Conservation (phyloP, 441 rosid genomes). For the Kokia cookei region DNA sequence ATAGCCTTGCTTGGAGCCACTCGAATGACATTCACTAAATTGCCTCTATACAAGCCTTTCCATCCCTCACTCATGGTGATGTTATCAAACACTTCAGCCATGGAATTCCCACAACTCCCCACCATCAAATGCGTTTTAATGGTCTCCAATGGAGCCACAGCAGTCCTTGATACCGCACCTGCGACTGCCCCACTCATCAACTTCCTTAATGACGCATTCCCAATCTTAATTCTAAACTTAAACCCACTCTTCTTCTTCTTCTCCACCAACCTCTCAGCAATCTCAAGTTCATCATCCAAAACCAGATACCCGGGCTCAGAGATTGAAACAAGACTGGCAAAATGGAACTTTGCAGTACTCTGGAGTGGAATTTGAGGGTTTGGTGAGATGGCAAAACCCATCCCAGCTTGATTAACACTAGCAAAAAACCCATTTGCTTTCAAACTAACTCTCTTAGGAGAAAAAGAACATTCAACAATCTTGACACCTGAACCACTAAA, state of each 20-base stretch:
- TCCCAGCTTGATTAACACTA: slow-evolving; percentile 46
- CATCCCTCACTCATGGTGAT: slow-evolving; percentile 83
- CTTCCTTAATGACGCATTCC: slow-evolving; percentile 70
- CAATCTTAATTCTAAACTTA: slow-evolving; percentile 64
- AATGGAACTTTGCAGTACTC: slow-evolving; percentile 17
- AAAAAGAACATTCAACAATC: slow-evolving; percentile 20
- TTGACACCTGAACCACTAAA: slow-evolving; percentile 36
- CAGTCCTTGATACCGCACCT: slow-evolving; percentile 85
- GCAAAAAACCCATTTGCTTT: slow-evolving; percentile 36
- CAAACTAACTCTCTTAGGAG: slow-evolving; percentile 15
- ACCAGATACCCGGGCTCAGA: slow-evolving; percentile 27
- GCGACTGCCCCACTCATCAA: slow-evolving; percentile 87
- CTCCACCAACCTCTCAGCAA: slow-evolving; percentile 20
- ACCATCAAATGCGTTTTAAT: slow-evolving; percentile 97
- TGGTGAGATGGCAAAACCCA: slow-evolving; percentile 36
- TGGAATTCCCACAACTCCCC: slow-evolving; percentile 73
- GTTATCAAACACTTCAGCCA: slow-evolving; percentile 57
- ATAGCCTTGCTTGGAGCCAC: slow-evolving; percentile 95
- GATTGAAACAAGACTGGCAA: slow-evolving; percentile 16
- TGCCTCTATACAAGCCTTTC: slow-evolving; percentile 94
- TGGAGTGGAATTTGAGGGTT: slow-evolving; percentile 27
- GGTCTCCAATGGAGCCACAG: slow-evolving; percentile 95
- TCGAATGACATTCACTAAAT: slow-evolving; percentile 86
- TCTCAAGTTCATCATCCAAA: slow-evolving; percentile 17
- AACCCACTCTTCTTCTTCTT: slow-evolving; percentile 37